Evolutionary conservation across 2,329 filamentous ascomycete species (phyloP), one percentile per base, ranked within the genome.

Genomic region (Thermothelomyces thermophilus): DNA sequence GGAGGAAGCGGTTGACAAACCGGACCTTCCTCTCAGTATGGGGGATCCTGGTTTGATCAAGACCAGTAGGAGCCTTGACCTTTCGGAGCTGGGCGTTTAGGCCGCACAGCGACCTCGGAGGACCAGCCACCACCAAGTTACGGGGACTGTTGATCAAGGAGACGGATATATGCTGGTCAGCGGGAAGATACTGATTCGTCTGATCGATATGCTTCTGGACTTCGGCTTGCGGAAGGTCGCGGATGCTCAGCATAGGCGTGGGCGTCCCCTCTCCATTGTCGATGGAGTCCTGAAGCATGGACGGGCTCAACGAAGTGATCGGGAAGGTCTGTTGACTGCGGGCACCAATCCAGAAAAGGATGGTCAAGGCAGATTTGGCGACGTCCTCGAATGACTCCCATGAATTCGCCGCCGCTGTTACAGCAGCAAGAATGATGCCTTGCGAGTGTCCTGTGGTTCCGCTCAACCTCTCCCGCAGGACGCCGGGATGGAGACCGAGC

Each of bases 261-360:
- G 94, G 93, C 5, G 79, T 80, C n/a, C 94, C 94, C 71, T 98
- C 93, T 46, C 93, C 91, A 66, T 93, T 84, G 65, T 96, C 91
- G 58, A 89, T 79, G 1, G 93, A 96, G 70, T 98, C 93, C 65
- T 91, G 88, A 47, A 98, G 78, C 64, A 91, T 88, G 39, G 82
- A 87, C 0, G 93, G 94, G 3, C 90, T 89, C 62, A 98, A 79
- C 30, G 93, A 97, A 3, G 93, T 98, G 60, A 87, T 83, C 34
- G 93, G 94, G 70, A 96, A 98, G 2, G 90, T 90, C 70, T 98
- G 93, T 69, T 98, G 93, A 68, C 91, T 96, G 63, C 93, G 86
- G 54, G 91, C 84, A 66, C 94, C 93, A 59, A 98, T 95, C 93
- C 93, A 98, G 77, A 98, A 98, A 26, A 98, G 84, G 63, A 96